phyloP scores from a whole-genome alignment of 2,329 filamentous ascomycete genomes.

The Dactylellina parvicollis region DNA sequence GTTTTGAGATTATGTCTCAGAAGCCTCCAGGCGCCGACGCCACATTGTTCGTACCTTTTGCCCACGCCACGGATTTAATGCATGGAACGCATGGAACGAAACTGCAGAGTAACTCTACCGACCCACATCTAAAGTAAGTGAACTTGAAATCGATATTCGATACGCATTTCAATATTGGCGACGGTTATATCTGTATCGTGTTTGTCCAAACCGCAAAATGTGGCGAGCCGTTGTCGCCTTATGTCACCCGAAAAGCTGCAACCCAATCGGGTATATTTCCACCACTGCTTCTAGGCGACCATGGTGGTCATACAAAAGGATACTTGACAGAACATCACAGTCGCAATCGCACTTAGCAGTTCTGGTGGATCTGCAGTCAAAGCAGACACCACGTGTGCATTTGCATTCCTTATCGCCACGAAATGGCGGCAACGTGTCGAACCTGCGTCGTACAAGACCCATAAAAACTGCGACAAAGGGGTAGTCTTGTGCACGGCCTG shows the following conservation, averaged over 20 bases:
- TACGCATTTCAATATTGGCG: not conserved
- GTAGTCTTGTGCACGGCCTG: not conserved
- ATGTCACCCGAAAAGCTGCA: too few relatives aligned
- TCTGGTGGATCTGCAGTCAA: not conserved
- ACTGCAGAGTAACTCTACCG: not conserved
- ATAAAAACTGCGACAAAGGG: too few relatives aligned
- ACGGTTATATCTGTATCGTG: not conserved
- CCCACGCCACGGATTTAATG: conserved; percentile 4
- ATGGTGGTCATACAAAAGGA: too few relatives aligned
- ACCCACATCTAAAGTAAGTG: not conserved
- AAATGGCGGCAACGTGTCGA: not conserved
- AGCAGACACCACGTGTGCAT: not conserved
- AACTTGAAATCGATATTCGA: not conserved
- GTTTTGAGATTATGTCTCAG: conserved; percentile 38
- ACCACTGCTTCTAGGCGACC: not conserved
- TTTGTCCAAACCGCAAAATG: not conserved
- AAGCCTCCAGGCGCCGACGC: conserved; percentile 34
- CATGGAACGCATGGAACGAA: conserved; percentile 10
- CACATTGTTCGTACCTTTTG: conserved; percentile 7
- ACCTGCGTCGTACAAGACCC: not conserved
- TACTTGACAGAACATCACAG: too few relatives aligned
- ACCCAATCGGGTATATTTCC: too few relatives aligned
- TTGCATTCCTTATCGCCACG: not conserved
- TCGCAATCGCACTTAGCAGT: not conserved
- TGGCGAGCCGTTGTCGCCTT: not conserved